Conservation (phyloP, 1,284 basidiomycete species). For the Microbotryomycetes sp. region DNA sequence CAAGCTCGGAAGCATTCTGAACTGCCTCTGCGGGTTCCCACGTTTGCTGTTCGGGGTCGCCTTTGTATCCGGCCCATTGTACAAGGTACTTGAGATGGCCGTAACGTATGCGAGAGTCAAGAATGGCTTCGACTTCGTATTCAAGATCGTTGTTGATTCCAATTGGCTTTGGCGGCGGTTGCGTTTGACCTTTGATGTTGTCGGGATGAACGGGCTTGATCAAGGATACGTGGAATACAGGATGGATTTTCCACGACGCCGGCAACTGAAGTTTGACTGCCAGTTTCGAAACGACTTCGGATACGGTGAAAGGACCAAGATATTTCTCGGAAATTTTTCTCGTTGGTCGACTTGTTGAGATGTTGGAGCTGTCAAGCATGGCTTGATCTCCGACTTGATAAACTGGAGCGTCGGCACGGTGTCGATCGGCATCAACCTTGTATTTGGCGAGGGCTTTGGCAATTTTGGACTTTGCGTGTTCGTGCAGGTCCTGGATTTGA, state of each 20-base stretch:
- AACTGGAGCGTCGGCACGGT: conserved; percentile 34
- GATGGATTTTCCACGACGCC: conserved; percentile 38
- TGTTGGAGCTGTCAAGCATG: conserved; percentile 33
- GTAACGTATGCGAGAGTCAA: conserved; percentile 23
- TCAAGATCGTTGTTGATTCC: conserved; percentile 32
- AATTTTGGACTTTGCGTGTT: conserved; percentile 36
- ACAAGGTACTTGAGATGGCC: conserved; percentile 6
- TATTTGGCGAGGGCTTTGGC: conserved; percentile 18
- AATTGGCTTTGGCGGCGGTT: conserved; percentile 35
- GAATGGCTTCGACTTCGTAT: conserved; percentile 34
- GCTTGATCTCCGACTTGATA: conserved; percentile 42
- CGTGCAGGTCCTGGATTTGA: conserved; percentile 30
- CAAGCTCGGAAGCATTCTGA: background rate
- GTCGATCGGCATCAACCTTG: conserved; percentile 36
- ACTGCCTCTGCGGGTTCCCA: conserved; percentile 1
- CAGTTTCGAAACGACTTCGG: conserved; percentile 33
- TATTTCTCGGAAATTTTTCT: conserved; percentile 43
- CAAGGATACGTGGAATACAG: conserved; percentile 46
- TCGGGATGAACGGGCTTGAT: conserved; percentile 40
- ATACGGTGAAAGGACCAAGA: conserved; percentile 41
- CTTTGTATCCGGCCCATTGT: conserved; percentile 4
- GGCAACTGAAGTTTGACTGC: conserved; percentile 40
- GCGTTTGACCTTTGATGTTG: conserved; percentile 23
- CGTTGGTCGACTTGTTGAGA: conserved; percentile 41
- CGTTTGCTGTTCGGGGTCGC: background rate